Evolutionary conservation across 179 eudicot genomes (phyloP), one percentile per base, ranked within the genome.

Genomic region (Spinacia oleracea): DNA sequence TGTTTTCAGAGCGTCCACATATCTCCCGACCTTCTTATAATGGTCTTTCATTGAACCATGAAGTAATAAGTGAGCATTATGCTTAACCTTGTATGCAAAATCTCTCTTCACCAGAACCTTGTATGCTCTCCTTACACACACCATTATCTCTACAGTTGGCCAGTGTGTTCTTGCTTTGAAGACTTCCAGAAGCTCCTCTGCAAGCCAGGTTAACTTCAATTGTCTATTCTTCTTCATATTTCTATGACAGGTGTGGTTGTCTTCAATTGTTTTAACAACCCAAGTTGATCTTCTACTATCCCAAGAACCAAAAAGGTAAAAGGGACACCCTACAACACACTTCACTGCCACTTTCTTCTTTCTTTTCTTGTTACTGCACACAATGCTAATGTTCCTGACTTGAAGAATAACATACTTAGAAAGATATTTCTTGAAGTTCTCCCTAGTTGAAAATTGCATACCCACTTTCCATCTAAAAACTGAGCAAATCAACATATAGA

Each of bases 1-100:
- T 0, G 9, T 0, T 6, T 64, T 45, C 14, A 76, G 11, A 1
- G 72, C 78, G 10, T 76, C 12, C 6, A 76, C 1, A 31, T 63
- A 63, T 21, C 46, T 46, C 1, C 72, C 53, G 0, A 67, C 29
- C 38, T 67, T 65, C 20, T 1, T 8, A 2, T 66, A 67, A 35
- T 56, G 80, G 0, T 69, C 67, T 10, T 55, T 69, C 68, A 68
- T 77, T 25, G 80, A 50, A 0, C 65, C 65, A 77, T 77, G 65
- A 1, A 77, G 25, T 38, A 25, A 12, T 29, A 21, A 66, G 9
- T 77, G 73, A 0, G 79, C 73, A 18, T 64, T 0, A 35, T 48
- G 32, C 27, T 77, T 77, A 0, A 77, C 31, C 18, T 51, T 77
- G 23, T 66, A 77, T 11, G 79, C 53, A n/a, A 32, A 34, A 1